phyloP scores from a whole-genome alignment of 306 rosid species.

The Corylus americana region DNA sequence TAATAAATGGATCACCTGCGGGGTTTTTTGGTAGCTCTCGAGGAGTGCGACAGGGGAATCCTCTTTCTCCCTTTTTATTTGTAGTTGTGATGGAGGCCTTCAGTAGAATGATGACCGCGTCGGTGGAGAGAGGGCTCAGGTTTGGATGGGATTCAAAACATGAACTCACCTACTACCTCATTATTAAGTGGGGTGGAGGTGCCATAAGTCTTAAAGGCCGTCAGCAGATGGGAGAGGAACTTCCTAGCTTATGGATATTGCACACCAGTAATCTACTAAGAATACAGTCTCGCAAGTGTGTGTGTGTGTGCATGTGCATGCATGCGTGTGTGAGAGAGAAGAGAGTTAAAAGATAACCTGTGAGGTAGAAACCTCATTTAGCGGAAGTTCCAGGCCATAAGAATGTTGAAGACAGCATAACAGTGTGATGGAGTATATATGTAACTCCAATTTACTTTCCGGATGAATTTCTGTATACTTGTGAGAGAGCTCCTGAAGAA shows the following conservation, averaged over 20 bases:
- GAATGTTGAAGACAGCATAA: constrained; percentile 59
- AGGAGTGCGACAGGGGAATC: too few relatives aligned
- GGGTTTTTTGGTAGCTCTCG: too few relatives aligned
- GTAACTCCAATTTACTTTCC: constrained; percentile 78
- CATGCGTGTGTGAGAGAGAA: background rate
- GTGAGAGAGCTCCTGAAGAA: constrained; percentile 73
- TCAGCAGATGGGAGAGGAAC: background rate
- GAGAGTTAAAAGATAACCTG: constrained; percentile 49
- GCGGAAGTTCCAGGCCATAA: constrained; percentile 37
- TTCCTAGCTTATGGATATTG: background rate
- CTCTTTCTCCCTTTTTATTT: too few relatives aligned
- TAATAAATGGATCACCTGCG: too few relatives aligned
- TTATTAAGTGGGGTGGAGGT: background rate
- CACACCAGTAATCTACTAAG: background rate
- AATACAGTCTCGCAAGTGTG: background rate
- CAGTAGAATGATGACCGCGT: too few relatives aligned
- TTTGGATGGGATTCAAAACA: background rate
- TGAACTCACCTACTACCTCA: background rate
- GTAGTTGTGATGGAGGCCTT: too few relatives aligned
- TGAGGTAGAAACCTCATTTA: constrained; percentile 50
- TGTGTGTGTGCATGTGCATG: background rate
- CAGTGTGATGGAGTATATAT: constrained; percentile 63
- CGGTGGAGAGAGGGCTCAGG: too few relatives aligned
- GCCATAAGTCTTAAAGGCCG: background rate
- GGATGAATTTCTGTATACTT: constrained; percentile 50